Evolutionary conservation across 257 asterid species (phyloP).

Genomic region (Plectranthus barbatus): DNA sequence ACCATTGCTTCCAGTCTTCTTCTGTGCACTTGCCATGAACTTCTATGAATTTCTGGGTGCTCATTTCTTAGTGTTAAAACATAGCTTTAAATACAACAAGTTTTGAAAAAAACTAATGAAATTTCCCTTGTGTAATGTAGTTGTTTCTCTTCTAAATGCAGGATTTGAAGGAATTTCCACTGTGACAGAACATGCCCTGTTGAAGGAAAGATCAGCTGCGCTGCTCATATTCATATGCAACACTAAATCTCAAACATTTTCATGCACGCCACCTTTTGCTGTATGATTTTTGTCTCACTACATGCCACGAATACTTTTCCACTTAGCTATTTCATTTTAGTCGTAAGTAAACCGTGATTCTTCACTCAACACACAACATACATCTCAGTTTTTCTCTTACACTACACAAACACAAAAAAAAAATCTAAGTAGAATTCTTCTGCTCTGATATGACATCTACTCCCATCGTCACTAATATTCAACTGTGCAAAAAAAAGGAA

Average conservation of each 20-base stretch:
- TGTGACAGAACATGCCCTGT: background rate
- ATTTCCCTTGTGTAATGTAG: slow-evolving; percentile 8
- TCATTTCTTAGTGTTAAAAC: background rate
- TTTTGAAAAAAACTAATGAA: background rate
- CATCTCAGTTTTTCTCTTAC: no score
- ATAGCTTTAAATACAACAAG: background rate
- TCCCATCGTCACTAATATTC: no score
- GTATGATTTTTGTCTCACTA: background rate
- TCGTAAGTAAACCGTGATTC: no score
- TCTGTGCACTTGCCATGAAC: background rate
- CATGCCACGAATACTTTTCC: background rate
- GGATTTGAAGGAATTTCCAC: slow-evolving; percentile 8
- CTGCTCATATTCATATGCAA: slow-evolving; percentile 1
- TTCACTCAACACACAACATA: no score
- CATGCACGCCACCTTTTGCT: background rate
- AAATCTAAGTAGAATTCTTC: no score
- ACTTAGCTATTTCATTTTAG: background rate
- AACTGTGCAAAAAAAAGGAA: no score
- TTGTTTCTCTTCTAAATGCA: slow-evolving; percentile 11
- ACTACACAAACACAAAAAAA: no score
- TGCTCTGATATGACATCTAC: no score
- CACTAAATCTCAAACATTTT: slow-evolving; percentile 4
- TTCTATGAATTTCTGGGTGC: background rate
- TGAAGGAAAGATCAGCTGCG: background rate
- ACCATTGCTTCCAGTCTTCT: background rate